These are phyloP conservation scores for Ogataea allantospora DNA, from an alignment of 805 yeast species.

Conservation along the genomic window DNA sequence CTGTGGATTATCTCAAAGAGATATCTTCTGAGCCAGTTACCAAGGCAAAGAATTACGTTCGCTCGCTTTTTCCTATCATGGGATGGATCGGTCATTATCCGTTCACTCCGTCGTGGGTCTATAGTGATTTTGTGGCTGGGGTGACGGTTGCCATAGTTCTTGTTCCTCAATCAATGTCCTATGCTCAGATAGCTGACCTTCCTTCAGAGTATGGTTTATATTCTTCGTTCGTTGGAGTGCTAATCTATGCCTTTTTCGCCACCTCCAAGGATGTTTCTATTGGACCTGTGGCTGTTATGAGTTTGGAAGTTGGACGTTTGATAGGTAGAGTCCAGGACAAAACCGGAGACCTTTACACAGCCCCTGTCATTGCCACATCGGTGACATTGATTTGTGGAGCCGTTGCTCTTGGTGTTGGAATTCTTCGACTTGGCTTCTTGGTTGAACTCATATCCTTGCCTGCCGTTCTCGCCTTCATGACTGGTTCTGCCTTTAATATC, in stretches of 20 bases:
- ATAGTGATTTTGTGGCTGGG: constrained; percentile 86
- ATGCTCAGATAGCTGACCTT: constrained; percentile 82
- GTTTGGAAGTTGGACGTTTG: constrained; percentile 78
- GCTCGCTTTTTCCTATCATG: constrained; percentile 73
- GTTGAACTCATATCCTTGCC: constrained; percentile 88
- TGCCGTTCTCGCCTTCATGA: constrained; percentile 92
- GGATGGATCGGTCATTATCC: constrained; percentile 89
- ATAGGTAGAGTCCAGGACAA: constrained; percentile 59
- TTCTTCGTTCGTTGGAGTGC: constrained; percentile 88
- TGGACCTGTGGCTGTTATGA: constrained; percentile 97
- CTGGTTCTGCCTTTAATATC: constrained; percentile 88
- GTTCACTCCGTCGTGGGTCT: constrained; percentile 58
- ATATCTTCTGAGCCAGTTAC: constrained; percentile 39
- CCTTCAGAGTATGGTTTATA: constrained; percentile 84
- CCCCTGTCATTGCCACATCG: constrained; percentile 76
- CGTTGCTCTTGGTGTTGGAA: constrained; percentile 78
- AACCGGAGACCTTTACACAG: constrained; percentile 40
- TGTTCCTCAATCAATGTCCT: constrained; percentile 95
- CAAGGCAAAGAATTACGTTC: constrained; percentile 45
- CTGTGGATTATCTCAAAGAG: constrained; percentile 29
- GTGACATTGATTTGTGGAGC: constrained; percentile 82
- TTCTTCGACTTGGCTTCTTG: constrained; percentile 81
- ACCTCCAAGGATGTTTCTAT: constrained; percentile 94
- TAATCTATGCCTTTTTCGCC: constrained; percentile 86
- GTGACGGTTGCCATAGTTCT: constrained; percentile 89